Conservation (phyloP, 139 green algal species). For the Marvania coccoides region DNA sequence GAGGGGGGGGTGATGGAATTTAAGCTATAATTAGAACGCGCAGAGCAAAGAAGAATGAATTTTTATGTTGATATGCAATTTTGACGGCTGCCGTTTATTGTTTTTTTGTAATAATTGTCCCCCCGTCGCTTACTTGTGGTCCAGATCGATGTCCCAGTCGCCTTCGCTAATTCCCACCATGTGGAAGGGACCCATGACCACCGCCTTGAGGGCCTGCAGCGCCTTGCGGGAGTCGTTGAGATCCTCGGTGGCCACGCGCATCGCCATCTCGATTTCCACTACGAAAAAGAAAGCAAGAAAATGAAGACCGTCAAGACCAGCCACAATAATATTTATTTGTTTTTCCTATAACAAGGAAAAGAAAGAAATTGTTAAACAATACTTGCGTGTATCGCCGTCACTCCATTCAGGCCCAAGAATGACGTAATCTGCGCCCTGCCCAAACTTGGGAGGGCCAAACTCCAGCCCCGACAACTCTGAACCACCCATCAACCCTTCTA, state of each 20-base stretch:
- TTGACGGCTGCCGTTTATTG: too few species aligned
- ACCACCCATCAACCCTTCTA: too few species aligned
- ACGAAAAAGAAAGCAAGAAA: not conserved
- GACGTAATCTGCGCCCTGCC: not conserved
- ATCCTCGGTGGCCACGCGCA: not conserved
- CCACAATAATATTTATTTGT: not conserved
- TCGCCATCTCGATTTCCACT: slow-evolving; percentile 17
- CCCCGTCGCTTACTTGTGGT: not conserved
- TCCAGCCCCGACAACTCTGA: too few species aligned
- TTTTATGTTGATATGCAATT: too few species aligned
- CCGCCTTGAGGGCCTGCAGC: slow-evolving; percentile 3
- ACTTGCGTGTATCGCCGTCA: slow-evolving; percentile 5
- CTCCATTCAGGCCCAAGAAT: slow-evolving; percentile 6
- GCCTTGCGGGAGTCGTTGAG: slow-evolving; percentile 8
- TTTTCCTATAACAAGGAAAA: too few species aligned
- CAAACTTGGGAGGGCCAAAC: not conserved
- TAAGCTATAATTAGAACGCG: too few species aligned
- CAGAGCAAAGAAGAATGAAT: too few species aligned
- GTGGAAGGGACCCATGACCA: slow-evolving; percentile 32
- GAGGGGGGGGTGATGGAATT: too few species aligned
- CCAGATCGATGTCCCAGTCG: not conserved
- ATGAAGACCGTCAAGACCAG: not conserved
- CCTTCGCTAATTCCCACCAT: slow-evolving; percentile 33
- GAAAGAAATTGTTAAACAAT: too few species aligned
- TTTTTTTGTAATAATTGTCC: too few species aligned